Percentiles rank a stretch among this genome's conserved stretches.
These are phyloP conservation scores for Gaeumannomyces sp. DNA, from an alignment of 2,329 filamentous ascomycete genomes.

Conservation along the genomic window DNA sequence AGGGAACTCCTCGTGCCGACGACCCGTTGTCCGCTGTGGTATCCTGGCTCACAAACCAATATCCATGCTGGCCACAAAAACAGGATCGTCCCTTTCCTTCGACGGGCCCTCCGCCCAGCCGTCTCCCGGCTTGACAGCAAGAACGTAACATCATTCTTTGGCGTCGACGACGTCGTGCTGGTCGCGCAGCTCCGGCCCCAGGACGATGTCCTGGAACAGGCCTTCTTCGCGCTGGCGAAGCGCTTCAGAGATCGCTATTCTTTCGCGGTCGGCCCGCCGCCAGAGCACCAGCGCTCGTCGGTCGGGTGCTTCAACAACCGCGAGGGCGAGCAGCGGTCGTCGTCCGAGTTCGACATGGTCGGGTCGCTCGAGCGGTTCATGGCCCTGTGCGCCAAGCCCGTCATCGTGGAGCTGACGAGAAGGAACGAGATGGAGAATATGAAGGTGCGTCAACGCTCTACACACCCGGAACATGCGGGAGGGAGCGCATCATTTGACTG, in stretches of 20 bases:
- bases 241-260: constrained; percentile 33
- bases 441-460: constrained; percentile 21
- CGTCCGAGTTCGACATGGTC: constrained; percentile 26
- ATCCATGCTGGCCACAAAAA: neutral
- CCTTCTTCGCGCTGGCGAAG: constrained; percentile 28
- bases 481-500: constrained; percentile 23
- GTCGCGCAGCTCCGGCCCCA: constrained; percentile 29
- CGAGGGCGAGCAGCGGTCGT: constrained; percentile 28
- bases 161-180: constrained; percentile 34
- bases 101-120: constrained; percentile 22
- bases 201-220: constrained; percentile 23
- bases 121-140: constrained; percentile 22
- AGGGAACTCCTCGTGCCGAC: neutral
- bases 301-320: constrained; percentile 35
- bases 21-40: neutral
- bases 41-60: neutral
- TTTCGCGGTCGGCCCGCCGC: constrained; percentile 29
- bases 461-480: constrained; percentile 15
- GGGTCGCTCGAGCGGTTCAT: constrained; percentile 32
- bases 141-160: constrained; percentile 27
- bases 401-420: constrained; percentile 39
- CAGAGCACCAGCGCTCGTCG: constrained; percentile 10
- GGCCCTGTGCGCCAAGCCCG: constrained; percentile 29
- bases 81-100: constrained; percentile 25
- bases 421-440: constrained; percentile 37